Conservation (phyloP, 768 basidiomycete species). For the Cystofilobasidium ferigula region DNA sequence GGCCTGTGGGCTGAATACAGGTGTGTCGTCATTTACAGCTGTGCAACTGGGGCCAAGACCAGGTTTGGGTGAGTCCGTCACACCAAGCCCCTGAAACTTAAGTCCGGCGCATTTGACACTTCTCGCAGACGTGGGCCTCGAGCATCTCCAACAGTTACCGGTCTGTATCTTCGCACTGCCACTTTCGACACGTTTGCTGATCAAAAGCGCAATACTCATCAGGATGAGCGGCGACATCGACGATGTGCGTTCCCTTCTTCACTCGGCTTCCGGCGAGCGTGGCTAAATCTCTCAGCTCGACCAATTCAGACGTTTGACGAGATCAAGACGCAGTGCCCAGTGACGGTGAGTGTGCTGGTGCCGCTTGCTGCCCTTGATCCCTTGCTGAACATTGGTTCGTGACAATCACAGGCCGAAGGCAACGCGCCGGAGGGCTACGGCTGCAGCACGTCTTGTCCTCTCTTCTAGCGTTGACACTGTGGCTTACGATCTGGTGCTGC, state of each 20-base stretch:
- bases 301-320: neutral
- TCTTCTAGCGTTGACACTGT: too few species aligned
- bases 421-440: slow-evolving; percentile 11
- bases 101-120: too few species aligned
- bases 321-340: neutral
- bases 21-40: too few species aligned
- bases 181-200: too few species aligned
- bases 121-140: slow-evolving; percentile 22
- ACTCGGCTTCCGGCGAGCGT: neutral
- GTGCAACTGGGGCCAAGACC: slow-evolving; percentile 24
- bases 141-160: slow-evolving; percentile 19
- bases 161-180: neutral
- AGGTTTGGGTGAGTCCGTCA: too few species aligned
- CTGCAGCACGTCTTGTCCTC: too few species aligned
- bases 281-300: too few species aligned
- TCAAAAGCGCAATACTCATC: neutral
- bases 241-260: neutral
- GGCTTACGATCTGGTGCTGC: too few species aligned
- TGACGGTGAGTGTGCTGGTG: slow-evolving; percentile 13
- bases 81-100: too few species aligned
- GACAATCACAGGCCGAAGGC: neutral
- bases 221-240: slow-evolving; percentile 17
- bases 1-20: too few species aligned
- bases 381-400: neutral
- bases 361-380: too few species aligned